Percentiles rank a stretch among this genome's conserved stretches.
Conservation (phyloP, 2,329 filamentous ascomycete species). For the Onygenales sp. region DNA sequence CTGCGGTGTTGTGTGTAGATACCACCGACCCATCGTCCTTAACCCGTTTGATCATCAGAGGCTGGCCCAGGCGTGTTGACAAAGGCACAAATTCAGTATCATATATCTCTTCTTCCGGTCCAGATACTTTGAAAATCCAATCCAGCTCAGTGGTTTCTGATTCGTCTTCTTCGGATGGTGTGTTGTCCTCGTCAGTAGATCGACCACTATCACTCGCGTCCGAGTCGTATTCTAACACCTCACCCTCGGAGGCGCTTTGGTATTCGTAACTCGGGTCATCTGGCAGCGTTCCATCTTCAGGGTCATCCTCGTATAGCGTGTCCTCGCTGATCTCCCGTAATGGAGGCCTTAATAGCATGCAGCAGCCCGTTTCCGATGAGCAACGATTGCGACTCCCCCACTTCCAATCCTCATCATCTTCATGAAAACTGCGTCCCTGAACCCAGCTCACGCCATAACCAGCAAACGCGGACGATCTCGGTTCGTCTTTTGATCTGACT, state of each 20-base stretch:
- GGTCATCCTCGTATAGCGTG: neutral
- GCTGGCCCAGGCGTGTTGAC: neutral
- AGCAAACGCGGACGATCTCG: neutral
- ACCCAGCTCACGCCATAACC: neutral
- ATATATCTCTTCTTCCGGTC: neutral
- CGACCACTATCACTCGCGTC: neutral
- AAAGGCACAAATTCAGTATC: neutral
- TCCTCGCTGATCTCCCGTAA: neutral
- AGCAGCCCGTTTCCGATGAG: neutral
- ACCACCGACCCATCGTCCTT: too few species aligned
- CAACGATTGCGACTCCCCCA: neutral
- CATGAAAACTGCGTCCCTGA: neutral
- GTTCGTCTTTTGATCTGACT: neutral
- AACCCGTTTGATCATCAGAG: neutral
- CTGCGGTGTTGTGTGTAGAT: neutral
- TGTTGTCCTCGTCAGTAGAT: neutral
- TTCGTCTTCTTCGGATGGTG: neutral
- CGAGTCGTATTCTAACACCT: neutral
- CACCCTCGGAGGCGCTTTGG: neutral
- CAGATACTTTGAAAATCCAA: neutral
- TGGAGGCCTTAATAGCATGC: neutral
- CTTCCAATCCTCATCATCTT: neutral
- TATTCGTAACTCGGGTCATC: constrained; percentile 2
- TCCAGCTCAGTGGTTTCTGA: neutral
- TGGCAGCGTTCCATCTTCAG: neutral